Percentiles rank a stretch among this genome's conserved stretches.
These are phyloP conservation scores for Mycena olivaceomarginata DNA, from an alignment of 768 basidiomycete genomes.

Conservation along the genomic window DNA sequence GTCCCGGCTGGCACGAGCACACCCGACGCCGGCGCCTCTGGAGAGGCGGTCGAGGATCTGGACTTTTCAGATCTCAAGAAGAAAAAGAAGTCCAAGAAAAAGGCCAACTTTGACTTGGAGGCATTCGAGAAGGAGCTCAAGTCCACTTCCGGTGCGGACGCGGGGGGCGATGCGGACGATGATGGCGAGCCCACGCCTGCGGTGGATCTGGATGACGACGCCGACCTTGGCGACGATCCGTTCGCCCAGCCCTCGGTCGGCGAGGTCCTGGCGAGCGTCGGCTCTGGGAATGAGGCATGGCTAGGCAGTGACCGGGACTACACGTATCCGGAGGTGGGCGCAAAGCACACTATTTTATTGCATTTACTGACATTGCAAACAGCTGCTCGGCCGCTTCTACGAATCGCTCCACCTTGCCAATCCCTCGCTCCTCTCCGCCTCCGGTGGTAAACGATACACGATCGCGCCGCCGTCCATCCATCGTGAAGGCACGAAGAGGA, in stretches of 20 bases:
- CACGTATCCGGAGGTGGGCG: slow-evolving; percentile 91
- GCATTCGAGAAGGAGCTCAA: slow-evolving; percentile 96
- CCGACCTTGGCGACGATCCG: slow-evolving; percentile 92
- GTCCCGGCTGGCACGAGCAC: slow-evolving; percentile 56
- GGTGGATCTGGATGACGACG: slow-evolving; percentile 84
- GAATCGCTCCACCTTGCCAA: slow-evolving; percentile 94
- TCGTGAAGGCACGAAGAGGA: slow-evolving; percentile 97
- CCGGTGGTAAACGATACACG: slow-evolving; percentile 95
- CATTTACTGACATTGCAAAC: slow-evolving; percentile 27
- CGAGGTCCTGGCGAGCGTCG: slow-evolving; percentile 76
- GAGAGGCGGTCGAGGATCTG: slow-evolving; percentile 83
- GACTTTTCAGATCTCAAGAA: slow-evolving; percentile 98
- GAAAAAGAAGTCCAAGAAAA: slow-evolving; percentile 96
- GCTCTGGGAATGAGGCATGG: slow-evolving; percentile 92
- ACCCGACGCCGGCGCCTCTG: slow-evolving; percentile 58
- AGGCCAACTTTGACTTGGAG: slow-evolving; percentile 91
- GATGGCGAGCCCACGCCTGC: slow-evolving; percentile 77
- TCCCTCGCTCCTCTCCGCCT: slow-evolving; percentile 88
- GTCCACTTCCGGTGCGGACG: slow-evolving; percentile 76
- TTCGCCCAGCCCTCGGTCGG: slow-evolving; percentile 74
- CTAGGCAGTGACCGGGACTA: slow-evolving; percentile 95
- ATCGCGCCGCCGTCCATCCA: slow-evolving; percentile 97
- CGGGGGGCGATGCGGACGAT: slow-evolving; percentile 72
- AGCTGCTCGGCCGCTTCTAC: slow-evolving; percentile 97
- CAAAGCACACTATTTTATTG: neutral